Evolutionary conservation across 2,329 filamentous ascomycete species (phyloP), one percentile per base, ranked within the genome.

Genomic region (Claviceps sp.): DNA sequence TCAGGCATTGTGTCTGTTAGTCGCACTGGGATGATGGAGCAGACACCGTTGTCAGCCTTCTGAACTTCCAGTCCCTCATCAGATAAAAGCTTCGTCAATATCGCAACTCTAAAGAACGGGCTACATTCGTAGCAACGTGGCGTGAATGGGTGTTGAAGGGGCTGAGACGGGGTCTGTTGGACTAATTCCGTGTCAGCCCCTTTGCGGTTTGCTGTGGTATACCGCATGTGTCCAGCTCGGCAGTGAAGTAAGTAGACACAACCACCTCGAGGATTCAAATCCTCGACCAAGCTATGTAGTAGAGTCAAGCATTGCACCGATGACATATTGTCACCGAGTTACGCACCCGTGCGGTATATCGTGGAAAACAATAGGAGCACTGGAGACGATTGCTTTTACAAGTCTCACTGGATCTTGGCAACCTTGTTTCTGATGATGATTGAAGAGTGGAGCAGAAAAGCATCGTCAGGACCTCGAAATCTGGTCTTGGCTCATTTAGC

Each of bases 391-490:
- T 41, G 14, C 22, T 48, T 34, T 17, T n/a, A 16, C 16, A 22
- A 22, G 30, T 14, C 30, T 13, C n/a, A 24, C 47, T 52, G 41
- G 51, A 49, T 34, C 41, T 42, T 40, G 17, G 37, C 30, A 26
- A 37, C 45, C 26, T 45, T 45, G 22, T n/a, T 22, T 30, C 45
- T 48, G 30, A 37, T 52, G 38, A 41, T 43, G 24, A 24, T 3
- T 43, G 42, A 16, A 22, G 40, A 43, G 43, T 50, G 51, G 51
- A 47, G 51, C 17, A 47, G 42, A 24, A 30, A 52, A 37, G 22
- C n/a, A 19, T 43, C 37, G 24, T 48, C 24, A 19, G 16, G 26
- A 41, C 17, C 30, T 50, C 19, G 10, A 50, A n/a, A 24, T 43
- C 19, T 22, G 41, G 45, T 11, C 42, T 26, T 46, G 34, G 34